phyloP scores from a whole-genome alignment of 441 rosid genomes.

The Iberis amara region DNA sequence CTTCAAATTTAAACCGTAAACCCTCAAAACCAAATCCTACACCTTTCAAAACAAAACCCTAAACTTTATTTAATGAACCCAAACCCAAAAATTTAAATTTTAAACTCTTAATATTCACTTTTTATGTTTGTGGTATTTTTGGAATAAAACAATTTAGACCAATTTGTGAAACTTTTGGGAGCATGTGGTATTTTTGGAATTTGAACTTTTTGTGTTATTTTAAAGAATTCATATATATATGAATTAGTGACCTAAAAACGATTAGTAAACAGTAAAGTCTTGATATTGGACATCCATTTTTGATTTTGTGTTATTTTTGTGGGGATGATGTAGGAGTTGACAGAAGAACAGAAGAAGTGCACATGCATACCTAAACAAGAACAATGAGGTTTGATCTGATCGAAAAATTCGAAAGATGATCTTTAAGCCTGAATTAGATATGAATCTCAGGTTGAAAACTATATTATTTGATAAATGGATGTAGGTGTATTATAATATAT shows the following conservation, averaged over 20 bases:
- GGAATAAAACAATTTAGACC: too few relatives aligned
- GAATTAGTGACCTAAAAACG: background rate
- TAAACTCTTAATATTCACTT: too few relatives aligned
- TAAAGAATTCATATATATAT: background rate
- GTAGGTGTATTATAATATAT: slow-evolving; percentile 6
- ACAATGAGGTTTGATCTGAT: slow-evolving; percentile 17
- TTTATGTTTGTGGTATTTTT: too few relatives aligned
- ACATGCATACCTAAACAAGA: slow-evolving; percentile 42
- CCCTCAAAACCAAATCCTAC: too few relatives aligned
- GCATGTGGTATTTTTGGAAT: too few relatives aligned
- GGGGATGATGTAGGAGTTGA: slow-evolving; percentile 45
- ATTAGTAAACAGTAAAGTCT: background rate
- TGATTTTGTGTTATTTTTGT: slow-evolving; percentile 3
- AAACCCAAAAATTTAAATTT: too few relatives aligned
- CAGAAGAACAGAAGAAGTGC: slow-evolving; percentile 58
- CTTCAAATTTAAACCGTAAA: too few relatives aligned
- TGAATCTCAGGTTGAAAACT: background rate
- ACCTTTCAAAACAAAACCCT: too few relatives aligned
- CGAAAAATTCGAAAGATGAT: slow-evolving; percentile 1
- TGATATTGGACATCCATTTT: background rate
- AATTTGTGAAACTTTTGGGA: too few relatives aligned
- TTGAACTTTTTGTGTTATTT: too few relatives aligned
- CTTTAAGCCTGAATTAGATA: slow-evolving; percentile 8
- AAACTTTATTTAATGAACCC: too few relatives aligned
- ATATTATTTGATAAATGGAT: slow-evolving; percentile 6